Base-by-base conservation (phyloP, 2,329 filamentous ascomycete genomes). In the Diaporthe ampelina region DNA sequence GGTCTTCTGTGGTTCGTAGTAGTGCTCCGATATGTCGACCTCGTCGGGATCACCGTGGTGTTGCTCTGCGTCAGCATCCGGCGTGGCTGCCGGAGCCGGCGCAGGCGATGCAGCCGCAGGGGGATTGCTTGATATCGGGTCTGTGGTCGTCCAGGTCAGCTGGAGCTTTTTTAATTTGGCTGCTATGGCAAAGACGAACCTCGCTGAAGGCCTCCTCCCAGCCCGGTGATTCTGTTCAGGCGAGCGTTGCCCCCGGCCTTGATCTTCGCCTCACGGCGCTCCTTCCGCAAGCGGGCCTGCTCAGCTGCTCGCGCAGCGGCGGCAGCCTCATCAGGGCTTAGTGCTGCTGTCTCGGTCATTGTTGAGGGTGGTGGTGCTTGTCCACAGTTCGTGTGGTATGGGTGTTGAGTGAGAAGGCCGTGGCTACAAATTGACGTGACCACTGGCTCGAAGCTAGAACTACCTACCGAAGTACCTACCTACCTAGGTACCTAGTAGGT, bases 201-300 rank as follows among this genome's bases (percentile, higher is more conserved):
- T 83, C 84, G 79, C 77, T 84, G 82, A n/a, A 89, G 69, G 76
- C 88, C 87, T 37, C 91, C 92, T 73, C 91, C 92, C 35, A 94
- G 84, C 1, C 92, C 91, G 17, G 92, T 94, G 82, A 97, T 97
- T 82, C 90, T 93, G 79, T 94, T 92, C 76, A 97, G 84, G 75
- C 94, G 86, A 52, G 91, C 89, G 24, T 91, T 90, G 73, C 93
- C 94, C 75, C 92, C 91, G 67, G 92, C 91, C 79, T 89, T 90
- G 83, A 95, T 91, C 86, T 95, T 96, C 74, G 93, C 94, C 82
- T 95, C 92, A 65, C 94, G 90, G 52, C 93, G 91, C 82, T 95
- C 94, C 82, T 95, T 94, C 78, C 94, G 92, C 74, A 94, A 87
- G 61, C 94, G 91, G 50, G 92, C 92, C 83, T 94, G 92, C 77